phyloP scores from a whole-genome alignment of 177 flowering plant species.

The Vitis hybrid region DNA sequence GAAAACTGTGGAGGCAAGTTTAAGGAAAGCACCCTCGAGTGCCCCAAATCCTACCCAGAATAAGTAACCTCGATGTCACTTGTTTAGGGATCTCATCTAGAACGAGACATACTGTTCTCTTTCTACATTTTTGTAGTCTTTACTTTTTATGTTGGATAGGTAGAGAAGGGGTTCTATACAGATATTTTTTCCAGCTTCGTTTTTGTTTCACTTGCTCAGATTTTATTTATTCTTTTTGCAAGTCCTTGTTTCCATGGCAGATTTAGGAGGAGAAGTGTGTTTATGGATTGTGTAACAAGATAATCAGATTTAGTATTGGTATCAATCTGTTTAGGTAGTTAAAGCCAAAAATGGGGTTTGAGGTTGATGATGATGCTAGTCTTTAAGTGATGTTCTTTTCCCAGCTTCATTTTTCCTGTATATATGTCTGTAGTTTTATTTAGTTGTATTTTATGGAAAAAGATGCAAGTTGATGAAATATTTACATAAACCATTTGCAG shows the following conservation, averaged over 20 bases:
- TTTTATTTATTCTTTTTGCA: neutral
- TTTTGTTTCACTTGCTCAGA: neutral
- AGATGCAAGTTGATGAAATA: neutral
- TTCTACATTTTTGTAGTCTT: constrained; percentile 26
- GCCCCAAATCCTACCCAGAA: constrained; percentile 41
- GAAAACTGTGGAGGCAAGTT: constrained; percentile 25
- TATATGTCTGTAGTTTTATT: neutral
- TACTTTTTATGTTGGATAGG: constrained; percentile 12
- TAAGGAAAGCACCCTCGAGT: constrained; percentile 31
- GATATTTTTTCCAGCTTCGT: neutral
- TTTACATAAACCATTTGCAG: neutral
- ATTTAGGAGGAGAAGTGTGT: constrained; percentile 6
- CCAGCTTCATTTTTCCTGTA: neutral
- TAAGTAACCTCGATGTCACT: constrained; percentile 6
- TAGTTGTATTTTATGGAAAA: neutral
- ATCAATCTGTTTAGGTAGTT: neutral
- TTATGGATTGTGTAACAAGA: constrained; percentile 9
- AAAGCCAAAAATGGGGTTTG: neutral
- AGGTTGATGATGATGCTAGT: neutral
- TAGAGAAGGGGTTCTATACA: constrained; percentile 17
- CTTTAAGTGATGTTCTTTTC: neutral
- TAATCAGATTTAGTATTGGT: neutral
- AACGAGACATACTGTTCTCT: constrained; percentile 17
- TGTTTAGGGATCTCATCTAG: constrained; percentile 18
- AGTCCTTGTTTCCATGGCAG: neutral